phyloP scores from a whole-genome alignment of 345 rosid genomes.

The Arabidopsis suecica region DNA sequence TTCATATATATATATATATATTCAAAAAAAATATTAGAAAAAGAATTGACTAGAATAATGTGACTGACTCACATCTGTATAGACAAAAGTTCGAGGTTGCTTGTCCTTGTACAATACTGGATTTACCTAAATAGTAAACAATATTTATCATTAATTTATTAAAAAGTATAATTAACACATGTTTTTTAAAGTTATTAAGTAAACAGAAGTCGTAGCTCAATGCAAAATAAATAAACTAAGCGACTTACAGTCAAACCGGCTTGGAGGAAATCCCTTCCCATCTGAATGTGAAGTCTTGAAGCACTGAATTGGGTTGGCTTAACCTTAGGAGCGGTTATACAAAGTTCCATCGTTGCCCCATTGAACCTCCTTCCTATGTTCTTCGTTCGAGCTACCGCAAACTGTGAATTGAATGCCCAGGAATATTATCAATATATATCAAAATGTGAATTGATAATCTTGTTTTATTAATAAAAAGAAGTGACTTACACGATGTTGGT shows the following conservation, averaged over 20 bases:
- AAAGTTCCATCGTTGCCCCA: slow-evolving; percentile 39
- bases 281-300: slow-evolving; percentile 27
- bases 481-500: slow-evolving; percentile 35
- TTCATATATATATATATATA: neutral
- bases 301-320: slow-evolving; percentile 23
- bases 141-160: neutral
- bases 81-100: slow-evolving; percentile 6
- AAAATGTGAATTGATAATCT: neutral
- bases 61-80: neutral
- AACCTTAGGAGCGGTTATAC: slow-evolving; percentile 23
- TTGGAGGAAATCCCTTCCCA: slow-evolving; percentile 31
- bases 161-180: too few species aligned
- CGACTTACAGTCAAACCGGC: slow-evolving; percentile 2
- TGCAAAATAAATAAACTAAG: neutral
- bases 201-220: neutral
- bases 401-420: slow-evolving; percentile 14
- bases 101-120: slow-evolving; percentile 2
- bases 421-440: neutral
- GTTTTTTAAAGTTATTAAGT: neutral
- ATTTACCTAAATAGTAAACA: slow-evolving; percentile 15
- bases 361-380: neutral
- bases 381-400: slow-evolving; percentile 25
- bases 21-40: neutral
- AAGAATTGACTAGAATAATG: neutral
- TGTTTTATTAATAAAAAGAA: neutral